phyloP scores from a whole-genome alignment of 169 alveolate species.

The Plasmodium sp. region DNA sequence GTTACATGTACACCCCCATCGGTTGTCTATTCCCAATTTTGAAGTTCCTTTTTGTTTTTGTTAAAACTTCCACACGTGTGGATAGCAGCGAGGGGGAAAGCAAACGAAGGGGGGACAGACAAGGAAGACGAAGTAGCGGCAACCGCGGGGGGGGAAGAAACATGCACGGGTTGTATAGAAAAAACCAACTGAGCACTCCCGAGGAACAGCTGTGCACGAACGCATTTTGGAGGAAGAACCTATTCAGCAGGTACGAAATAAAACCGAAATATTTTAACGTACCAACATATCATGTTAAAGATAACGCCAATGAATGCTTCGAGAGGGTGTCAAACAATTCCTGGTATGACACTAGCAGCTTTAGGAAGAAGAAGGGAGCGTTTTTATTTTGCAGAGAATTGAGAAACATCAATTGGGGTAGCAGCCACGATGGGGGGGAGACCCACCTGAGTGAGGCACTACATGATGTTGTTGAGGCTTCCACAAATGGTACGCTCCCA shows the following conservation, averaged over 20 bases:
- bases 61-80: background rate
- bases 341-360: constrained; percentile 63
- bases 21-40: constrained; percentile 2
- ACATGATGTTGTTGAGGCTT: background rate
- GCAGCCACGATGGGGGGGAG: background rate
- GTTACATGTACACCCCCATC: background rate
- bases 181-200: background rate
- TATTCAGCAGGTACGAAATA: constrained; percentile 12
- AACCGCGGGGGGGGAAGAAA: background rate
- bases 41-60: background rate
- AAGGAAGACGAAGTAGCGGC: background rate
- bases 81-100: background rate
- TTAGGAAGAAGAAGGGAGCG: constrained; percentile 39
- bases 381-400: constrained; percentile 44
- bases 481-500: too few species aligned
- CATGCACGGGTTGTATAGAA: constrained; percentile 10
- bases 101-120: background rate
- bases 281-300: background rate
- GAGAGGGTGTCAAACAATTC: constrained; percentile 61
- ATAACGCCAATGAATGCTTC: constrained; percentile 5
- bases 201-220: constrained; percentile 9
- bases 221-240: constrained; percentile 8
- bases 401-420: constrained; percentile 8
- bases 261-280: constrained; percentile 2
- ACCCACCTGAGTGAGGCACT: background rate